Percentiles rank a stretch among this genome's conserved stretches.
Conservation (phyloP, 2,329 filamentous ascomycete species). For the Didymella sp. region DNA sequence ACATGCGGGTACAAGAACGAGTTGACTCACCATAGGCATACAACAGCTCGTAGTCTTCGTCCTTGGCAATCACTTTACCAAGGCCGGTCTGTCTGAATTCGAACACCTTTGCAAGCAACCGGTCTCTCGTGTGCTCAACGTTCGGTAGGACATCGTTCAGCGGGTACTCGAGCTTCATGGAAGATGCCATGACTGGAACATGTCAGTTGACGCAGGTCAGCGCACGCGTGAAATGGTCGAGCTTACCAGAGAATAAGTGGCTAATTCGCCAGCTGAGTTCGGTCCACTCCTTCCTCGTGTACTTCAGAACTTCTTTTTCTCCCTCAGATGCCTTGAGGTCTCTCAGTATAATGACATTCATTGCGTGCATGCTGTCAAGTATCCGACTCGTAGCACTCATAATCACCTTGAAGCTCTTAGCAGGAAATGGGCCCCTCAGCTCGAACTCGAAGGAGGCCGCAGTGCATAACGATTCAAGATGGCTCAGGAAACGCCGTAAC, state of each 20-base stretch:
- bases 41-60: conserved; percentile 86
- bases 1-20: not conserved
- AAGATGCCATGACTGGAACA: conserved; percentile 77
- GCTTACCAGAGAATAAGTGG: conserved; percentile 73
- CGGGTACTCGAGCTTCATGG: conserved; percentile 92
- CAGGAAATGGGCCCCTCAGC: conserved; percentile 84
- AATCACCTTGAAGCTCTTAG: conserved; percentile 73
- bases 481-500: conserved; percentile 78
- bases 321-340: conserved; percentile 77
- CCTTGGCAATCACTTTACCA: conserved; percentile 60
- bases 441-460: conserved; percentile 87
- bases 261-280: conserved; percentile 88
- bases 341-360: conserved; percentile 90
- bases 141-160: conserved; percentile 87
- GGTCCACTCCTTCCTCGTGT: conserved; percentile 78
- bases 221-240: not conserved
- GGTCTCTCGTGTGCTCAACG: conserved; percentile 79
- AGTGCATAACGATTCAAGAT: conserved; percentile 74
- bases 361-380: conserved; percentile 92
- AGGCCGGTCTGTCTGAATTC: conserved; percentile 77
- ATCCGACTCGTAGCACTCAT: conserved; percentile 82
- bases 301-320: conserved; percentile 79
- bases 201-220: conserved; percentile 21
- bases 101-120: conserved; percentile 85
- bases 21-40: conserved; percentile 79